phyloP scores from a whole-genome alignment of 2,329 filamentous ascomycete species.

The Pseudopithomyces maydicus region DNA sequence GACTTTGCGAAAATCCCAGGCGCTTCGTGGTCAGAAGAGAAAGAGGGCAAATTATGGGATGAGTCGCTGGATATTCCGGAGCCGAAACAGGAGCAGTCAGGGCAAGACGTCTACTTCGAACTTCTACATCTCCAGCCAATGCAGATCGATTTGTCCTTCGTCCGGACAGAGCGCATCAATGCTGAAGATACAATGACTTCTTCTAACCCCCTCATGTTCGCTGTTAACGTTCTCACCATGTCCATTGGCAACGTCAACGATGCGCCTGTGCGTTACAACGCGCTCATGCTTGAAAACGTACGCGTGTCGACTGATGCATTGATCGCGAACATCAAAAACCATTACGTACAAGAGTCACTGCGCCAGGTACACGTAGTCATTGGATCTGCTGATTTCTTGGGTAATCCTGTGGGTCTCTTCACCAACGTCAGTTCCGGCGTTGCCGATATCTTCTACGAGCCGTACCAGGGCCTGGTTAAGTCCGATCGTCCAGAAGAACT shows the following conservation, averaged over 20 bases:
- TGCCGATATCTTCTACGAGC: conserved; percentile 98
- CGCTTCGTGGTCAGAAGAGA: conserved; percentile 82
- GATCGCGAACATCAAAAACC: conserved; percentile 83
- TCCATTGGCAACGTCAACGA: conserved; percentile 99
- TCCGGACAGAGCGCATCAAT: conserved; percentile 94
- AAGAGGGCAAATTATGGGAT: conserved; percentile 86
- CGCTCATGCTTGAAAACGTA: conserved; percentile 92
- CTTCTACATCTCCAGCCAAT: conserved; percentile 96
- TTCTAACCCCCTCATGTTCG: conserved; percentile 97
- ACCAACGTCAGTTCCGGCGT: conserved; percentile 98
- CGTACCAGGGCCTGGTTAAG: conserved; percentile 96
- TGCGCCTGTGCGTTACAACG: conserved; percentile 90
- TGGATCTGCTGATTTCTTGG: conserved; percentile 95
- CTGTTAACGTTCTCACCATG: conserved; percentile 98
- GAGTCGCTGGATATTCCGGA: conserved; percentile 91
- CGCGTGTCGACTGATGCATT: conserved; percentile 85
- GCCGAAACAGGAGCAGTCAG: conserved; percentile 79
- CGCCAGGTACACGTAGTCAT: conserved; percentile 97
- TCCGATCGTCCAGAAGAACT: conserved; percentile 95
- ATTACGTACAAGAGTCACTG: conserved; percentile 95
- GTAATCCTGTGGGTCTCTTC: conserved; percentile 96
- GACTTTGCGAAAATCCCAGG: conserved; percentile 95
- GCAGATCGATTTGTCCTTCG: conserved; percentile 96
- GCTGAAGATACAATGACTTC: conserved; percentile 87
- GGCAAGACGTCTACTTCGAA: conserved; percentile 98